Base-by-base conservation (phyloP, 2,329 filamentous ascomycete genomes). In the Aspergillus sojae region DNA sequence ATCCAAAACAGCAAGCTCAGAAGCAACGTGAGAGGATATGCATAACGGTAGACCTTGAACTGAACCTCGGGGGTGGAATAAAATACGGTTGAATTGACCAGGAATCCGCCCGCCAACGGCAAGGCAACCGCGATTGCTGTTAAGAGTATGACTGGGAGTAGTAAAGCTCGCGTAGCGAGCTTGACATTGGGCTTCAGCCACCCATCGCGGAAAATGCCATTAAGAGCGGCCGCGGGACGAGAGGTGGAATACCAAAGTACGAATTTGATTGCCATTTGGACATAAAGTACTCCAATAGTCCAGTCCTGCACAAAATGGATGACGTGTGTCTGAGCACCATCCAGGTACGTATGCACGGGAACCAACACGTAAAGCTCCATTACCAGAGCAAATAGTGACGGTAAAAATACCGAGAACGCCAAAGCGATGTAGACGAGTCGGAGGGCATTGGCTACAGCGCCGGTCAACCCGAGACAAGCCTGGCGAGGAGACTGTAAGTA, bases 231-330 rank as follows among this genome's bases (percentile, higher is more conserved):
- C 0, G 93, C 90, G 0, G 91, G 86, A 4, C 91, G 89, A 11
- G 90, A 90, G 11, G 88, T 85, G 10, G 88, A 86, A 66, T 92
- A 85, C 71, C 89, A 85, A 14, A 90, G 82, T 30, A 93, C 83
- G 70, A 93, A 80, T 45, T 91, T 89, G 19, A 88, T 85, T 0
- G 87, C 87, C 71, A 98, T 88, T 67, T 96, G 94, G 34, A 96
- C 85, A 76, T 97, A 97, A 3, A 99, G 84, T 26, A 99, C 86
- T 5, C 95, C 95, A 1, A 99, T 83, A 0, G 94, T 96, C 93
- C 94, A 99, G 62, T 94, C 90, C 75, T 98, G 94, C 48, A 98
- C 89, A 65, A 98, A 85, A 66, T 96, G 91, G 48, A 98, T 87
- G 9, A 79, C 71, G 60, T 79, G 78, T 1, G 72, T 72, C 39